Conservation (phyloP, 2,329 filamentous ascomycete genomes). For the Cryphonectria nitschkei region DNA sequence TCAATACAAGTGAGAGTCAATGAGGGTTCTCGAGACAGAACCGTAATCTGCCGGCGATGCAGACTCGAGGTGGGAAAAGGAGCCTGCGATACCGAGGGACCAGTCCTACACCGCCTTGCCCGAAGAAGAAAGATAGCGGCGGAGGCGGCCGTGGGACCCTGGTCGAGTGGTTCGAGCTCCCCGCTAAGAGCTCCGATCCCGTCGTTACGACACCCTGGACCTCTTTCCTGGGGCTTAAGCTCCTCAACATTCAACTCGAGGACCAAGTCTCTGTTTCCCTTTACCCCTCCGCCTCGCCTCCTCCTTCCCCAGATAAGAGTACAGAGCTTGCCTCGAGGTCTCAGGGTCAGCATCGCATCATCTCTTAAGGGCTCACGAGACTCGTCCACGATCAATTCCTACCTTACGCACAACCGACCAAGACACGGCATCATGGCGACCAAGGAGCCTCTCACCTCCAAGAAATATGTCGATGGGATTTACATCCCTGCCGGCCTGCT, state of each 20-base stretch:
- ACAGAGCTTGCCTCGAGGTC: not conserved
- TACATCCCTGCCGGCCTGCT: constrained; percentile 83
- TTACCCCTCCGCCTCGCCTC: not conserved
- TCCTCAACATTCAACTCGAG: not conserved
- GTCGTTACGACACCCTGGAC: not conserved
- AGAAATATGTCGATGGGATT: constrained; percentile 75
- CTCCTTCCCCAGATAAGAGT: not conserved
- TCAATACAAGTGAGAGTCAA: not conserved
- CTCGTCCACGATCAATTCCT: not conserved
- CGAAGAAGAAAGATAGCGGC: not conserved
- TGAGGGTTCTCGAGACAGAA: too few species aligned
- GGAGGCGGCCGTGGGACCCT: not conserved
- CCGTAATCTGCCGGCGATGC: not conserved
- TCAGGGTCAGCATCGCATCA: not conserved
- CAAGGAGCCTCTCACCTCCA: constrained; percentile 42
- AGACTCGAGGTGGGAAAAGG: not conserved
- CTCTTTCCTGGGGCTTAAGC: not conserved
- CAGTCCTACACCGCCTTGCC: not conserved
- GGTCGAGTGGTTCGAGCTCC: not conserved
- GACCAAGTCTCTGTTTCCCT: not conserved
- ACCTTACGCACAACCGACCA: not conserved
- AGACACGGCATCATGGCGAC: constrained; percentile 22
- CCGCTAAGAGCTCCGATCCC: constrained; percentile 6
- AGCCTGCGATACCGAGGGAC: not conserved
- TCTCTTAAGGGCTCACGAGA: not conserved